Evolutionary conservation across 305 asterid species (phyloP).

Genomic region (Striga hermonthica): DNA sequence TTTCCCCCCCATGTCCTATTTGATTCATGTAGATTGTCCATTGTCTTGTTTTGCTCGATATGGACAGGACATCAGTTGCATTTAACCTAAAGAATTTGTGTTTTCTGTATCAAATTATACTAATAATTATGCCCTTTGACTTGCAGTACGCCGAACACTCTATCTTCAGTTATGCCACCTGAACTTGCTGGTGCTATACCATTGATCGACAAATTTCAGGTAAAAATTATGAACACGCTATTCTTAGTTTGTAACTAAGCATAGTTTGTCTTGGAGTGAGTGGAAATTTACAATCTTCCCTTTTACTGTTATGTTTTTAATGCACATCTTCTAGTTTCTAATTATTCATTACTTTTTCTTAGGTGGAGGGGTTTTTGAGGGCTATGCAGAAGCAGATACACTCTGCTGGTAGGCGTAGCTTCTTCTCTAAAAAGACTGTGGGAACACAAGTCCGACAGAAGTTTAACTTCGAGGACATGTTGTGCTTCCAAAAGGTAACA

Average conservation of each 20-base stretch:
- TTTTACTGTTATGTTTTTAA: conserved; percentile 5
- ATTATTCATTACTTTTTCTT: conserved; percentile 22
- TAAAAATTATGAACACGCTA: conserved; percentile 24
- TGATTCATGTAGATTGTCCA: conserved; percentile 4
- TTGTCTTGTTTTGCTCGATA: background rate
- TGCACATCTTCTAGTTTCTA: conserved; percentile 14
- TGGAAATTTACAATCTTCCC: background rate
- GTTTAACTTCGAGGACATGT: background rate
- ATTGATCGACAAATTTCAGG: conserved; percentile 86
- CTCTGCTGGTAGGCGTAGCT: conserved; percentile 76
- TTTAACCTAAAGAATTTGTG: conserved; percentile 3
- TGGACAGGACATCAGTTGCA: conserved; percentile 9
- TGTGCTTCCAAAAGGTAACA: too few species aligned
- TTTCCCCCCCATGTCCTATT: conserved; percentile 15
- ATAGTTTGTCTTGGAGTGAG: conserved; percentile 15
- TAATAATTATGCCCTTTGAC: conserved; percentile 25
- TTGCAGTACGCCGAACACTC: conserved; percentile 74
- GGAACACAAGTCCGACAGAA: conserved; percentile 75
- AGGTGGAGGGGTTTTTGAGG: conserved; percentile 91
- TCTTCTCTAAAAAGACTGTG: conserved; percentile 70
- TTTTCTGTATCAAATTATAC: background rate
- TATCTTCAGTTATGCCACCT: conserved; percentile 71
- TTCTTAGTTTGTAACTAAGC: background rate
- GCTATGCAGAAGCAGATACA: conserved; percentile 92
- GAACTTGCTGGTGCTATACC: conserved; percentile 90